Evolutionary conservation across 345 rosid species (phyloP).

Genomic region (Citrus australasica): DNA sequence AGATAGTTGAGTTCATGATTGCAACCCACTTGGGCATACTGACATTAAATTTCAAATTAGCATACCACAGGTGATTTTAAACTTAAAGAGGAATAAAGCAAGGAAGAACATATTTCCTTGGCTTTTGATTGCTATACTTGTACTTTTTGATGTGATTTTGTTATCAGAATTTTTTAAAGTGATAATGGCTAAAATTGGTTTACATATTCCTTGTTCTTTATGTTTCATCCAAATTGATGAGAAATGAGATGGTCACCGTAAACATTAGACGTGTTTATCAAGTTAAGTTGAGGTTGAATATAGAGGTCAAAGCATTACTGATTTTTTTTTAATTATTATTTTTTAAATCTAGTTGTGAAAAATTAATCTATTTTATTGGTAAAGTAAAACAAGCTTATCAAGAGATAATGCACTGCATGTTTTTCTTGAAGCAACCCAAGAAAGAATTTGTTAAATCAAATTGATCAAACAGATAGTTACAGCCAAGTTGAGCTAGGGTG

Average conservation of each 20-base stretch:
- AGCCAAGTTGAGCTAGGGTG: neutral
- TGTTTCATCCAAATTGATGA: neutral
- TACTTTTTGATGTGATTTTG: neutral
- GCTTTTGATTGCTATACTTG: constrained; percentile 1
- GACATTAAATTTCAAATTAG: constrained; percentile 9
- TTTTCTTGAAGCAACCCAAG: neutral
- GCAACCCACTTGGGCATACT: constrained; percentile 19
- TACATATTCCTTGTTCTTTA: neutral
- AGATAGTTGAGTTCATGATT: constrained; percentile 19
- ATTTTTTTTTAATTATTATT: neutral
- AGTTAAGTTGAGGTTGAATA: neutral
- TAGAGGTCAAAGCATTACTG: neutral
- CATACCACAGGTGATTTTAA: neutral
- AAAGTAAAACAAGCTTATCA: neutral
- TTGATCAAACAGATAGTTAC: neutral
- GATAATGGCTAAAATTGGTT: neutral
- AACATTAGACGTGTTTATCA: neutral
- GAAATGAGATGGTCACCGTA: neutral
- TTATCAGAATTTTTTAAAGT: neutral
- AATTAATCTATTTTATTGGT: neutral
- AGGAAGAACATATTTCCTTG: neutral
- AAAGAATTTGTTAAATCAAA: too few relatives aligned
- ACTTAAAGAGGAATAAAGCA: constrained; percentile 21
- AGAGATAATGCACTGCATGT: neutral
- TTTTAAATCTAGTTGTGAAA: too few relatives aligned